These are phyloP conservation scores for Pseudogymnoascus sp. DNA, from an alignment of 2,329 filamentous ascomycete genomes.

Conservation along the genomic window DNA sequence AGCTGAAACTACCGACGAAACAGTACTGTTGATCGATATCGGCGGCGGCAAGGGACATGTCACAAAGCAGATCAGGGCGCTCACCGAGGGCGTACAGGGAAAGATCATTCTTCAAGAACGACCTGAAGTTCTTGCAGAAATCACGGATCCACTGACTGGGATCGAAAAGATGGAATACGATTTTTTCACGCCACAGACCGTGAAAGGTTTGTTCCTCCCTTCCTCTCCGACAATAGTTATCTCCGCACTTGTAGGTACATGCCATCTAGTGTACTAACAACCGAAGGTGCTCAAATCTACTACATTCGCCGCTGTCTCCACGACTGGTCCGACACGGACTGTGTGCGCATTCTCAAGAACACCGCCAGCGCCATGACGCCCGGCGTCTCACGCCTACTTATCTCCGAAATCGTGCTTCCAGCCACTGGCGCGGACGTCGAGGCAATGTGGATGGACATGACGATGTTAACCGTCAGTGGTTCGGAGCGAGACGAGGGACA, in stretches of 20 bases:
- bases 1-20: constrained; percentile 19
- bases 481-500: constrained; percentile 14
- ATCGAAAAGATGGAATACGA: constrained; percentile 26
- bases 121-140: constrained; percentile 12
- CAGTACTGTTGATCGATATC: constrained; percentile 21
- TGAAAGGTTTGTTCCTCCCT: constrained; percentile 16
- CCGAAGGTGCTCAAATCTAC: constrained; percentile 26
- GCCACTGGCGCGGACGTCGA: background rate
- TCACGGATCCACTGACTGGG: constrained; percentile 7
- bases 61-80: constrained; percentile 14
- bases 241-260: background rate
- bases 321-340: constrained; percentile 32
- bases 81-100: constrained; percentile 14
- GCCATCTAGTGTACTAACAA: constrained; percentile 1
- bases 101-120: constrained; percentile 19
- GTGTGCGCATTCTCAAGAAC: constrained; percentile 28
- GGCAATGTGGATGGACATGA: constrained; percentile 13
- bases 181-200: constrained; percentile 28
- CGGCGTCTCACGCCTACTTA: constrained; percentile 23
- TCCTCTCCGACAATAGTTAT: background rate
- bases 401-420: constrained; percentile 26
- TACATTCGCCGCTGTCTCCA: constrained; percentile 33
- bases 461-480: constrained; percentile 15
- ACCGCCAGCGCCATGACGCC: constrained; percentile 27
- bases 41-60: constrained; percentile 18